Evolutionary conservation across 768 basidiomycete genomes (phyloP).

Genomic region (Suillus luteus): DNA sequence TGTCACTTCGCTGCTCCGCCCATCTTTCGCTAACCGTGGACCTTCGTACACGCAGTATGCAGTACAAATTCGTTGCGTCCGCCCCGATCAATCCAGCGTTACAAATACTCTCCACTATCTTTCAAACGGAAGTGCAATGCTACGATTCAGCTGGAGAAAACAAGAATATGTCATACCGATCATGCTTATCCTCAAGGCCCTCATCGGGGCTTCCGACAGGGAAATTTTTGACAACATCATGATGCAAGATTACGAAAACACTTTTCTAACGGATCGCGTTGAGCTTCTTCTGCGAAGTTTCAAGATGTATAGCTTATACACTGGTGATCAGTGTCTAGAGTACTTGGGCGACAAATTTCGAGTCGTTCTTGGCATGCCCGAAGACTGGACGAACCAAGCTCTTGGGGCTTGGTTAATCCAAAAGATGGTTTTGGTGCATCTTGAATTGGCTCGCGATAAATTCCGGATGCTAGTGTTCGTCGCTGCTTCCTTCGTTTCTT

Average conservation of each 20-base stretch:
- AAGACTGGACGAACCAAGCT: constrained; percentile 86
- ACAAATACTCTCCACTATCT: constrained; percentile 99
- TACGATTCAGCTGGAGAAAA: constrained; percentile 96
- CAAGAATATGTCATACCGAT: constrained; percentile 98
- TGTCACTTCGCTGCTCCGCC: constrained; percentile 88
- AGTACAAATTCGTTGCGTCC: constrained; percentile 93
- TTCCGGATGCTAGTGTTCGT: constrained; percentile 92
- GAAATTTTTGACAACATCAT: constrained; percentile 97
- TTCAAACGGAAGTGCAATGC: constrained; percentile 93
- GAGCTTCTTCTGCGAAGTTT: constrained; percentile 93
- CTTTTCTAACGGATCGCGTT: constrained; percentile 95
- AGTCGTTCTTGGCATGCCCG: constrained; percentile 85
- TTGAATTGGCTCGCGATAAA: constrained; percentile 87
- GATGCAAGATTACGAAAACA: constrained; percentile 96
- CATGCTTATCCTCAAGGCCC: constrained; percentile 93
- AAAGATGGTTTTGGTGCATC: constrained; percentile 88
- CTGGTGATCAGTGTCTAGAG: constrained; percentile 88
- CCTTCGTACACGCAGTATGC: constrained; percentile 94
- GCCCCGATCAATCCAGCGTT: constrained; percentile 87
- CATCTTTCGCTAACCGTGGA: constrained; percentile 89
- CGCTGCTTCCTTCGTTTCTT: background rate
- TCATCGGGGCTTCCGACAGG: constrained; percentile 88
- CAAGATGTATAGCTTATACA: constrained; percentile 88
- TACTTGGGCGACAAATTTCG: constrained; percentile 97
- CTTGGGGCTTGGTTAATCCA: constrained; percentile 83